These are phyloP conservation scores for Polygonum maritimum DNA, from an alignment of 148 eudicot genomes.

Conservation along the genomic window DNA sequence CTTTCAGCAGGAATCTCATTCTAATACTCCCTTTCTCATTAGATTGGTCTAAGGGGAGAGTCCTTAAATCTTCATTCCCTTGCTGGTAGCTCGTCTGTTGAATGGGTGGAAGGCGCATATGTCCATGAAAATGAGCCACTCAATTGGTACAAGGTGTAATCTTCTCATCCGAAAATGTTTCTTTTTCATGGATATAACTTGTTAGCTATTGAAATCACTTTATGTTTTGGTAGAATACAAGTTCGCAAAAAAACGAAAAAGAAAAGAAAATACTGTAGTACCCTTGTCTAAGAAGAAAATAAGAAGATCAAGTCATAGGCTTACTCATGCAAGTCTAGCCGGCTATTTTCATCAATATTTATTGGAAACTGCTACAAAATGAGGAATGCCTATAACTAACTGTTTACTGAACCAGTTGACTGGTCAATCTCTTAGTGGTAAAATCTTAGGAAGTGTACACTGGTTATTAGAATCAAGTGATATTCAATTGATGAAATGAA, in stretches of 20 bases:
- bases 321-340: background rate
- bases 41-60: constrained; percentile 93
- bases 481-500: background rate
- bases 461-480: background rate
- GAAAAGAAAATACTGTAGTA: background rate
- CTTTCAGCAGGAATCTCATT: background rate
- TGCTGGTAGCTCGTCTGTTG: constrained; percentile 67
- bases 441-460: background rate
- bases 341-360: background rate
- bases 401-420: background rate
- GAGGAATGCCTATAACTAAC: background rate
- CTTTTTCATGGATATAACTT: background rate
- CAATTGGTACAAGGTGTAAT: constrained; percentile 71
- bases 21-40: constrained; percentile 7
- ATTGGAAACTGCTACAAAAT: background rate
- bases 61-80: constrained; percentile 73
- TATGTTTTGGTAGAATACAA: background rate
- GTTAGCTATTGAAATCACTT: background rate
- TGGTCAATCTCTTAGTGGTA: background rate
- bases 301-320: background rate
- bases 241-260: background rate
- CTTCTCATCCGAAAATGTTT: background rate
- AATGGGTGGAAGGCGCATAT: constrained; percentile 57
- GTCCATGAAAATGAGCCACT: constrained; percentile 53
- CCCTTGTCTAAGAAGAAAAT: background rate